Evolutionary conservation across 331 rosid species (phyloP).

Genomic region (Stylosanthes scabra): DNA sequence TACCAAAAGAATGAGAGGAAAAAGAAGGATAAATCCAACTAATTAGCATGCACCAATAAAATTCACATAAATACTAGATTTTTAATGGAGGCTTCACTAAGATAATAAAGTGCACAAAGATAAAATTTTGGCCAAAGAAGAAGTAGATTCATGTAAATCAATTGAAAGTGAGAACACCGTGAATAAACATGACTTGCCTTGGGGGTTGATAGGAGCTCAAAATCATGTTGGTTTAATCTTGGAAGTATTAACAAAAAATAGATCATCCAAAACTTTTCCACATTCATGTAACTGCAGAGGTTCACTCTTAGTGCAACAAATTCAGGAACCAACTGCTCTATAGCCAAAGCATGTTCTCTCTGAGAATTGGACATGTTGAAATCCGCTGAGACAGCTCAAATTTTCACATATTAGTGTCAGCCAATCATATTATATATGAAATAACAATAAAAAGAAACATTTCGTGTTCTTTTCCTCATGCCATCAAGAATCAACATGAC

Average conservation of each 20-base stretch:
- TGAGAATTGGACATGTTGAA: slow-evolving; percentile 76
- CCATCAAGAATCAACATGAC: slow-evolving; percentile 24
- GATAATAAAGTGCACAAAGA: not conserved
- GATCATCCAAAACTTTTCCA: slow-evolving; percentile 86
- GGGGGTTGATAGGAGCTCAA: slow-evolving; percentile 67
- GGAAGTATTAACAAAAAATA: slow-evolving; percentile 85
- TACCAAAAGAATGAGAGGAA: not conserved
- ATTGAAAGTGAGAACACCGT: slow-evolving; percentile 21
- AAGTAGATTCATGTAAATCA: slow-evolving; percentile 24
- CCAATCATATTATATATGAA: slow-evolving; percentile 10
- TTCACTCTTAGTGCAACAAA: slow-evolving; percentile 61
- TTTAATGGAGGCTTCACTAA: slow-evolving; percentile 7
- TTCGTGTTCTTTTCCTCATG: slow-evolving; percentile 14
- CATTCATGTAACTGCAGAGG: slow-evolving; percentile 71
- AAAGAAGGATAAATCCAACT: slow-evolving; percentile 23
- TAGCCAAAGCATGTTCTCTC: slow-evolving; percentile 69
- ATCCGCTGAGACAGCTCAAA: slow-evolving; percentile 62
- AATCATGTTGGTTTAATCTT: slow-evolving; percentile 69
- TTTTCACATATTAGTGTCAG: not conserved
- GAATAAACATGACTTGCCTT: slow-evolving; percentile 59
- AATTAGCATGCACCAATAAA: slow-evolving; percentile 2
- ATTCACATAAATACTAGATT: slow-evolving; percentile 2
- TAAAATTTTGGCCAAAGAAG: not conserved
- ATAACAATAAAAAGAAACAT: not conserved
- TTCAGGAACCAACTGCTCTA: slow-evolving; percentile 70